These are phyloP conservation scores for Suhomyces kunorum DNA, from an alignment of 1,139 yeast species.

Conservation along the genomic window DNA sequence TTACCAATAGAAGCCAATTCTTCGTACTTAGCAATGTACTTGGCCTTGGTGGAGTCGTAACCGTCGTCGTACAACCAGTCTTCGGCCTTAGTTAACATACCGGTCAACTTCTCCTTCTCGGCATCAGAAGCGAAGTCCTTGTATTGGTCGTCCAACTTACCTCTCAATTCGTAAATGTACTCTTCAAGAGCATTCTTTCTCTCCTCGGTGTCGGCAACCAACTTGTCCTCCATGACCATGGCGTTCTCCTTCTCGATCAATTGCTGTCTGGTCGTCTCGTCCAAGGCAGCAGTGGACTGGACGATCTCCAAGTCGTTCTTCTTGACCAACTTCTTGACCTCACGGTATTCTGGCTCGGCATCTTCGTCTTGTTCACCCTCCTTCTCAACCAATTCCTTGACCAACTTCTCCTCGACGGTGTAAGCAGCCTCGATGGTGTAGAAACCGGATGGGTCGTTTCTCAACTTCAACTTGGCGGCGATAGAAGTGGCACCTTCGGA, in stretches of 20 bases:
- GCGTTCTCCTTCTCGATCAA: slow-evolving; percentile 81
- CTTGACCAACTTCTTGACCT: slow-evolving; percentile 92
- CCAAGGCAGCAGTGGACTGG: slow-evolving; percentile 62
- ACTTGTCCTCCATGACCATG: slow-evolving; percentile 86
- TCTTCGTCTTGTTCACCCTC: slow-evolving; percentile 44
- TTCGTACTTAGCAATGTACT: slow-evolving; percentile 96
- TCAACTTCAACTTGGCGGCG: slow-evolving; percentile 88
- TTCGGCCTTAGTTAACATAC: slow-evolving; percentile 81
- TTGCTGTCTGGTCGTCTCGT: slow-evolving; percentile 57
- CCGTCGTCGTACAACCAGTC: slow-evolving; percentile 99
- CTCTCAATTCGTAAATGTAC: slow-evolving; percentile 96
- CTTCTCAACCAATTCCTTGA: slow-evolving; percentile 77
- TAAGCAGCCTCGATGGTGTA: slow-evolving; percentile 92
- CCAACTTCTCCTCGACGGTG: slow-evolving; percentile 88
- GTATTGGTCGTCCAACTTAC: slow-evolving; percentile 92
- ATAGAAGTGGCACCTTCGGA: slow-evolving; percentile 74
- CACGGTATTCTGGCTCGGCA: slow-evolving; percentile 84
- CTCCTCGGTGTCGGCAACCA: slow-evolving; percentile 98
- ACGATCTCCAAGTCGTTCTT: slow-evolving; percentile 70
- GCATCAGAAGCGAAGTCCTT: slow-evolving; percentile 85
- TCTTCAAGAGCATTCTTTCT: slow-evolving; percentile 98
- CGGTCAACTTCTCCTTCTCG: slow-evolving; percentile 80
- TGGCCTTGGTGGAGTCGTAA: slow-evolving; percentile 93
- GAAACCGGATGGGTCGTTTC: slow-evolving; percentile 97
- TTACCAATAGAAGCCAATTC: slow-evolving; percentile 95